Base-by-base conservation (phyloP, 2,329 filamentous ascomycete genomes). In the Colletotrichum liaoningense region DNA sequence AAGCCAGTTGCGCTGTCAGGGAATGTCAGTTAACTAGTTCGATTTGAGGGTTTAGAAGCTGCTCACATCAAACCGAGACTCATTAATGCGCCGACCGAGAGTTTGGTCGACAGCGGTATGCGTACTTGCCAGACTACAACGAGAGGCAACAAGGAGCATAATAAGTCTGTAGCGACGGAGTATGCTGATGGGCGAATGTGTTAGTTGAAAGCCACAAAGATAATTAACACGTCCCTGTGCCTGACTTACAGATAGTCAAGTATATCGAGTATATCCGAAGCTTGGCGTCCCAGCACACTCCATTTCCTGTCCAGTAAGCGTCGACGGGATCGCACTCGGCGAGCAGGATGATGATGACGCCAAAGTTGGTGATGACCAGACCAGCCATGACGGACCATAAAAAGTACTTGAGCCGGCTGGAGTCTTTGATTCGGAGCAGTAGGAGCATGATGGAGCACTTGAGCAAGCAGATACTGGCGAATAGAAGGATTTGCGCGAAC, bases 401-500 rank as follows among this genome's bases (percentile, higher is more conserved):
- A 6, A 79, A 77, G 9, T 75, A 79, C 63, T 76, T 79, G 14
- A 84, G 74, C 52, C 63, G 59, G 62, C 60, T 78, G 3, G 81
- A 80, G 56, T 82, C 78, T 72, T 85, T 84, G 76, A 86, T 84
- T 16, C 84, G 81, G 4, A 86, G 75, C 1, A 86, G 75, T 9
- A 86, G 77, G 14, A 86, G 73, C 75, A 84, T 80, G 63, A 86
- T 85, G 4, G 83, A 85, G 33, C 82, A 78, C 69, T 86, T 86
- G 58, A 86, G 78, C 1, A 85, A 67, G 52, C 81, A 83, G 42
- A 85, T 80, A 54, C 79, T 80, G 12, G 78, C 76, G 70, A 85
- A 86, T 3, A 86, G 79, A 24, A 84, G 77, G 16, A 85, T 77
- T 76, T 85, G 83, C 4, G 81, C 82, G 57, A 81, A 77, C 83